A percentile compares a stretch with the other conserved stretches of the same genome.
phyloP scores from a whole-genome alignment of 768 basidiomycete genomes.

The Termitomyces sp. region DNA sequence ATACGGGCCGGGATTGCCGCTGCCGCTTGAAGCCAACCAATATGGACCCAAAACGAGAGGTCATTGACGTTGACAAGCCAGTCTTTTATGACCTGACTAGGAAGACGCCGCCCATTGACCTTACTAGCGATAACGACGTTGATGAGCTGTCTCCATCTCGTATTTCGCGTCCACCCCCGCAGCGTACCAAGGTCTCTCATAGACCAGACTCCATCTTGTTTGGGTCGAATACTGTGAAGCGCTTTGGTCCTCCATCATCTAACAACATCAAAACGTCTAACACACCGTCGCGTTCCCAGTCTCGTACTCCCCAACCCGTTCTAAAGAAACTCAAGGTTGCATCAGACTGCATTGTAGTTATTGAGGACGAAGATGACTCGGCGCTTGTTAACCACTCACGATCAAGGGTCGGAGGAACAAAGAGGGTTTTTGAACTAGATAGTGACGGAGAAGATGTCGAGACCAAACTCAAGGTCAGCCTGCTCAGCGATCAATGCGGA shows the following conservation, averaged over 20 bases:
- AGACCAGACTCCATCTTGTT: neutral
- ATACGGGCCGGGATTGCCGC: neutral
- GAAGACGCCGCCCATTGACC: neutral
- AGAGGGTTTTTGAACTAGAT: slow-evolving; percentile 9
- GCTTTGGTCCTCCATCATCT: neutral
- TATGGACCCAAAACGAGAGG: neutral
- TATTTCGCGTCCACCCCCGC: neutral
- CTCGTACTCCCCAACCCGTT: neutral
- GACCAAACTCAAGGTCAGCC: slow-evolving; percentile 9
- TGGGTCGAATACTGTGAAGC: no score
- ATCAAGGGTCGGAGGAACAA: neutral
- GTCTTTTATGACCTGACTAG: slow-evolving; percentile 7
- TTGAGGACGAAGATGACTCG: neutral
- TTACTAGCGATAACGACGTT: neutral
- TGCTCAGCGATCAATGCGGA: neutral
- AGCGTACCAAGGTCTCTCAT: neutral
- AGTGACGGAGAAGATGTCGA: slow-evolving; percentile 14
- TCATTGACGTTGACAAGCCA: slow-evolving; percentile 8
- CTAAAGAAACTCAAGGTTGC: neutral
- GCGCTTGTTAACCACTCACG: neutral
- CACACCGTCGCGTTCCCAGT: neutral
- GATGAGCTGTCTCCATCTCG: neutral
- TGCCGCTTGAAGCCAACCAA: neutral
- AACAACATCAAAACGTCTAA: neutral
- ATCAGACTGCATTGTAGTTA: neutral